Conservation (phyloP, 1,139 yeast genomes). For the Kodamaea sp. region DNA sequence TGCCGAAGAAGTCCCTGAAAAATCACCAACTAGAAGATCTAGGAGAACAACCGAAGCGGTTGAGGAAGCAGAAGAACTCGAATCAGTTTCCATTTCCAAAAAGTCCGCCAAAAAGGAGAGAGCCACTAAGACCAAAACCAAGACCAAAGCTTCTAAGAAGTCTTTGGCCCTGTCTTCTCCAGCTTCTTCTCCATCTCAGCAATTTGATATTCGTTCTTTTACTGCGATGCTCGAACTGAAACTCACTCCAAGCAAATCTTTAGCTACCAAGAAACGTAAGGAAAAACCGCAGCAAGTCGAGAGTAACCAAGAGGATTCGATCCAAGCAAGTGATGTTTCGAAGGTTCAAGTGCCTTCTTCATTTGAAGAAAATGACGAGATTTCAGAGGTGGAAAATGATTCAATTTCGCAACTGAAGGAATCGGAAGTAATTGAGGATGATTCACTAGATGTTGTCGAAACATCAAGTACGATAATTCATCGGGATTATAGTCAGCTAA, state of each 20-base stretch:
- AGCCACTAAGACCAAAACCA: constrained; percentile 2
- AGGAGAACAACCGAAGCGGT: constrained; percentile 1
- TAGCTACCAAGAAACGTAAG: no score
- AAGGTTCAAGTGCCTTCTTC: constrained; percentile 13
- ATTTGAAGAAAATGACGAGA: constrained; percentile 9
- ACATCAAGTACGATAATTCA: constrained; percentile 5
- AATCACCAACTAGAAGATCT: constrained; percentile 6
- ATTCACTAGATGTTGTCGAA: constrained; percentile 7
- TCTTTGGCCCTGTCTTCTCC: not conserved
- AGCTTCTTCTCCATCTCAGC: not conserved
- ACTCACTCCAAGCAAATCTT: no score
- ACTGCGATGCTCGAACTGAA: constrained; percentile 29
- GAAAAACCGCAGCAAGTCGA: no score
- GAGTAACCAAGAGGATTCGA: no score
- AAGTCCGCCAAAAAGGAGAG: not conserved
- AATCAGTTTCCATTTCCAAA: constrained; percentile 3
- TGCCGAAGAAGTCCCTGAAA: not conserved
- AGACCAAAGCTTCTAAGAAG: constrained; percentile 5
- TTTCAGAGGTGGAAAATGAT: constrained; percentile 11
- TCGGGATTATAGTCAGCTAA: constrained; percentile 9
- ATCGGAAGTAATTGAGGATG: constrained; percentile 7
- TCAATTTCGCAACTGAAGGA: constrained; percentile 6
- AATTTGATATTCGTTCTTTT: constrained; percentile 31
- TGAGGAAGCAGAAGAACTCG: constrained; percentile 1
- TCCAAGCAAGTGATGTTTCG: not conserved